Base-by-base conservation (phyloP, 345 rosid species). In the Salix viminalis region DNA sequence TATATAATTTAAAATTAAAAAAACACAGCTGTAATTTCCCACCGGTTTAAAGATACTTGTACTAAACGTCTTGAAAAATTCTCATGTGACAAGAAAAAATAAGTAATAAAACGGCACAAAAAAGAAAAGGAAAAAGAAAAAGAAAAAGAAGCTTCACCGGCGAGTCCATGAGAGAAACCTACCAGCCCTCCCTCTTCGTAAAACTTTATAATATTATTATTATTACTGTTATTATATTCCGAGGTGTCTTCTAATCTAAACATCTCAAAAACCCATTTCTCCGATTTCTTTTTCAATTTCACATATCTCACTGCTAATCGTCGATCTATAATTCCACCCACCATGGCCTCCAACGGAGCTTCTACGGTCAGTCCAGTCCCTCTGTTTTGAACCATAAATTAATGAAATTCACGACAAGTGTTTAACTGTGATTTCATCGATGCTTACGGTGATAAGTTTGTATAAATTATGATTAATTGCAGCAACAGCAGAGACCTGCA, bases 301-400 rank as follows among this genome's bases (percentile, higher is more conserved):
- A 13, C 70, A 81, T 86, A 79, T 83, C 73, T 23, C 16, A 34
- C 18, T n/a, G 62, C 50, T 21, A 16, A n/a, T 58, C 26, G 34
- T 13, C 24, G 72, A 44, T 30, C 80, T 76, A 79, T 69, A 79
- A 80, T 14, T 5, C 83, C 65, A 32, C 52, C 82, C 61, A 23
- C 60, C 82, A 95, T 95, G 99, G 89, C 97, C 79, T 86, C 92
- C 71, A 95, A 93, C 80, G 97, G 97, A 76, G 91, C 90, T 87
- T 90, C 99, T 21, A 79, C 88, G 97, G 99, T 93, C 75, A 79
- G 79, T 75, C 58, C 15, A 3, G 11, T 14, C 37, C 30, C 16
- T 75, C 58, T 68, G 24, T 72, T 66, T 67, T 21, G 6, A 19
- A 16, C 23, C 8, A 41, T 73, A 6, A 26, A 3, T 72, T 11